Conservation (phyloP, 1,139 yeast genomes). For the Geotrichum aggregatum region DNA sequence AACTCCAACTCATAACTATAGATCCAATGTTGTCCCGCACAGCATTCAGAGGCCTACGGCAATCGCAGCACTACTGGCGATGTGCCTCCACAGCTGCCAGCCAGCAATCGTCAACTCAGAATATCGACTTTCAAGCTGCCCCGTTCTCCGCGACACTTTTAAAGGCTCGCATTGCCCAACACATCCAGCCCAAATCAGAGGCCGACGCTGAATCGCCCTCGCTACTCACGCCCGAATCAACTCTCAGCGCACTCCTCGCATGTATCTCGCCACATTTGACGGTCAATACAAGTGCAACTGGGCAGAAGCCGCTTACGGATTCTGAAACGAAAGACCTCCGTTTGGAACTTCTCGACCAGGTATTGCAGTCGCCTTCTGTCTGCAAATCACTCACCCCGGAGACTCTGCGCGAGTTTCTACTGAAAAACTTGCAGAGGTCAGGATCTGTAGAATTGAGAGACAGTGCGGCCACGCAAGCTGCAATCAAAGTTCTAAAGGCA, state of each 20-base stretch:
- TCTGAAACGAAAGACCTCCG: not conserved
- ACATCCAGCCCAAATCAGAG: constrained; percentile 2
- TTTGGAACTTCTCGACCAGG: constrained; percentile 1
- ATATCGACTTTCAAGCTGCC: constrained; percentile 10
- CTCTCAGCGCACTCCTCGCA: constrained; percentile 7
- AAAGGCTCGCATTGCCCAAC: constrained; percentile 9
- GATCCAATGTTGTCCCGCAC: not conserved
- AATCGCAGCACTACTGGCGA: not conserved
- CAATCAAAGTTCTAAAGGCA: constrained; percentile 7
- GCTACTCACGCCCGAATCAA: not conserved
- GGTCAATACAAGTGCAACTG: no score
- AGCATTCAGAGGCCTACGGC: no score
- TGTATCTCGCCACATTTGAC: constrained; percentile 3
- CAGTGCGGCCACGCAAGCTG: constrained; percentile 3
- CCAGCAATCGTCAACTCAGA: not conserved
- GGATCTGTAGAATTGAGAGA: no score
- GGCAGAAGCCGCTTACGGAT: not conserved
- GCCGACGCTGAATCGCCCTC: not conserved
- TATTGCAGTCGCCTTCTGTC: not conserved
- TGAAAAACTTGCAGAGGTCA: no score
- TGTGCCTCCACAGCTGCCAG: not conserved
- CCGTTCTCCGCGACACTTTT: constrained; percentile 7
- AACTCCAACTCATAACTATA: not conserved
- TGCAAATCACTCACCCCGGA: not conserved
- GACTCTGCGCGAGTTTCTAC: constrained; percentile 5